Base-by-base conservation (phyloP, 179 eudicot species). In the Actinidia arguta region DNA sequence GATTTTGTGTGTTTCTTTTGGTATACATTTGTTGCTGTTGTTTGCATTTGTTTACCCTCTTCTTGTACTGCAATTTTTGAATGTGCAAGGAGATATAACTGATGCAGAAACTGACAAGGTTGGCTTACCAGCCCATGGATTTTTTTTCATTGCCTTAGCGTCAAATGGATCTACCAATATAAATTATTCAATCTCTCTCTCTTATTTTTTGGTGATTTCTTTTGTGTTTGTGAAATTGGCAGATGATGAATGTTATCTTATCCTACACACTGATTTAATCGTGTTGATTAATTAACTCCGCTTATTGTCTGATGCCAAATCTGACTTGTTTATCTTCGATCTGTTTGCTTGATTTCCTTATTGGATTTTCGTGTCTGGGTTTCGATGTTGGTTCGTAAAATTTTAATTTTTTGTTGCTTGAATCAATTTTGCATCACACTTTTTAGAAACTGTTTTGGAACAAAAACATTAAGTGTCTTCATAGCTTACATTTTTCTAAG, bases 41-140 rank as follows among this genome's bases (percentile, higher is more conserved):
- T 42, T 70, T 86, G 94, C 94, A 90, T 92, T 87, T 90, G 92
- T 93, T 88, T 90, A 89, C 90, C 91, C 89, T 81, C 97, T 92
- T 90, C 88, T 88, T 88, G 85, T 50, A 13, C 9, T 31, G 6
- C 64, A 59, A 63, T 42, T 22, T n/a, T 58, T 3, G 10, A 51
- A 56, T 82, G 56, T 25, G 31, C 85, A 83, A 85, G 87, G 97
- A 75, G 97, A 86, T 93, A 87, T 86, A 90, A 85, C 92, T 64
- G 95, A 81, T 92, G 93, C 97, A 79, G 25, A 93, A 52, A 93
- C 61, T n/a, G 39, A 84, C 7, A 31, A 56, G 93, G 92, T 82
- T 84, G 91, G 89, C 93, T 90, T 93, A 92, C 95, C 95, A 92
- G 88, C 95, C 87, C 97, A 90, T 84, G 52, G 14, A 4, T 12